A percentile compares a stretch with the other conserved stretches of the same genome.
phyloP scores from a whole-genome alignment of 768 basidiomycete species.

The Naganishia onofrii region DNA sequence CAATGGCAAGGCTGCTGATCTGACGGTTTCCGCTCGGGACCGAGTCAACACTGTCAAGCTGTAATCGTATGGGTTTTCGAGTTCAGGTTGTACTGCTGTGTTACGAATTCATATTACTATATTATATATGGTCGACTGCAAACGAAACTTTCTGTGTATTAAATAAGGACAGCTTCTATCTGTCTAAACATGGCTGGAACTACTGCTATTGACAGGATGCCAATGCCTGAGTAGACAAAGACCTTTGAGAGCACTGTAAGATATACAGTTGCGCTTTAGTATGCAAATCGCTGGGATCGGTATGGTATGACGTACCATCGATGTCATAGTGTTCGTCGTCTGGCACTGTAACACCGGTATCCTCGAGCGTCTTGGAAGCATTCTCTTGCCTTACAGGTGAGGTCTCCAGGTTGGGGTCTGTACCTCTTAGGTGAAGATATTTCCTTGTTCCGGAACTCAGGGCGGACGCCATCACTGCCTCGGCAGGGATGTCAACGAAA shows the following conservation, averaged over 20 bases:
- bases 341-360: slow-evolving; percentile 34
- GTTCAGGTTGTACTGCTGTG: neutral
- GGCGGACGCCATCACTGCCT: slow-evolving; percentile 28
- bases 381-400: neutral
- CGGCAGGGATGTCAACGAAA: slow-evolving; percentile 71
- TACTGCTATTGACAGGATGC: slow-evolving; percentile 36
- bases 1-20: slow-evolving; percentile 49
- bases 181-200: slow-evolving; percentile 17
- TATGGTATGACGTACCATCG: slow-evolving; percentile 60
- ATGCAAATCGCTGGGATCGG: neutral
- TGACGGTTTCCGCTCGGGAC: slow-evolving; percentile 32
- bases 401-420: slow-evolving; percentile 12
- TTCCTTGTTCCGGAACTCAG: slow-evolving; percentile 24
- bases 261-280: slow-evolving; percentile 25
- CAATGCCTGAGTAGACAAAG: slow-evolving; percentile 85
- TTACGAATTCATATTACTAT: neutral
- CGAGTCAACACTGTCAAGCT: slow-evolving; percentile 27
- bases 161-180: neutral
- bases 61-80: neutral
- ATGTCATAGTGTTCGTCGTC: slow-evolving; percentile 75
- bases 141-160: neutral
- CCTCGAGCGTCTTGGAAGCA: neutral
- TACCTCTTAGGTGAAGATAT: slow-evolving; percentile 2
- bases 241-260: slow-evolving; percentile 77
- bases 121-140: neutral